A percentile compares a stretch with the other conserved stretches of the same genome.
Conservation (phyloP, 1,139 yeast species). For the Schizosaccharomyces versatilis region DNA sequence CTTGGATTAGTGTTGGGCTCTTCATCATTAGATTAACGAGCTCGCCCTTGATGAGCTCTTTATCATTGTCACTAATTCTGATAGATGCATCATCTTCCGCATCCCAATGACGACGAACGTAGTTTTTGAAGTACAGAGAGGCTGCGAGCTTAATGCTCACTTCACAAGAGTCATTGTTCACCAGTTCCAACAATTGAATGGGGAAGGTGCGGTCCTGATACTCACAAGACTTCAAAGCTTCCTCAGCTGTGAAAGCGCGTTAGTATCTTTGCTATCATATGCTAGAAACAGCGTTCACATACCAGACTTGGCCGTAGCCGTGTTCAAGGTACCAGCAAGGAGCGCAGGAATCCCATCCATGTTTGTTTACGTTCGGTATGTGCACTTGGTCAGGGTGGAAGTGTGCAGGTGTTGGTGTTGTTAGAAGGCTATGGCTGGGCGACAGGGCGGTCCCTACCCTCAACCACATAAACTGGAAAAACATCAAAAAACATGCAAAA, state of each 20-base stretch:
- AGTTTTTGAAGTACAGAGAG: slow-evolving; percentile 74
- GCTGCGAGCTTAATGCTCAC: slow-evolving; percentile 58
- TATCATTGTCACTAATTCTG: slow-evolving; percentile 1
- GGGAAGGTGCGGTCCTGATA: slow-evolving; percentile 45
- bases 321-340: slow-evolving; percentile 13
- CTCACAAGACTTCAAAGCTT: slow-evolving; percentile 36
- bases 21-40: slow-evolving; percentile 66
- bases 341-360: slow-evolving; percentile 8
- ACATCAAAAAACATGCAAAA: no score
- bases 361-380: background rate
- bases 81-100: slow-evolving; percentile 8
- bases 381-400: no score
- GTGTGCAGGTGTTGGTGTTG: no score
- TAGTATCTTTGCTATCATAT: background rate
- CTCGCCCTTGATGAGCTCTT: slow-evolving; percentile 36
- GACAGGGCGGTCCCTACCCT: no score
- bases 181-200: slow-evolving; percentile 49
- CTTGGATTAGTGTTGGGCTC: slow-evolving; percentile 53
- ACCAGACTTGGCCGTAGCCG: slow-evolving; percentile 14
- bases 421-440: no score
- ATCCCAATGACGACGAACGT: slow-evolving; percentile 66
- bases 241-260: slow-evolving; percentile 18
- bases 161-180: slow-evolving; percentile 38
- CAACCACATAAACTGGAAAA: no score
- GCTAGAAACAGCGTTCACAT: background rate